Evolutionary conservation across 768 basidiomycete species (phyloP).

Genomic region (Myochromella boudieri): DNA sequence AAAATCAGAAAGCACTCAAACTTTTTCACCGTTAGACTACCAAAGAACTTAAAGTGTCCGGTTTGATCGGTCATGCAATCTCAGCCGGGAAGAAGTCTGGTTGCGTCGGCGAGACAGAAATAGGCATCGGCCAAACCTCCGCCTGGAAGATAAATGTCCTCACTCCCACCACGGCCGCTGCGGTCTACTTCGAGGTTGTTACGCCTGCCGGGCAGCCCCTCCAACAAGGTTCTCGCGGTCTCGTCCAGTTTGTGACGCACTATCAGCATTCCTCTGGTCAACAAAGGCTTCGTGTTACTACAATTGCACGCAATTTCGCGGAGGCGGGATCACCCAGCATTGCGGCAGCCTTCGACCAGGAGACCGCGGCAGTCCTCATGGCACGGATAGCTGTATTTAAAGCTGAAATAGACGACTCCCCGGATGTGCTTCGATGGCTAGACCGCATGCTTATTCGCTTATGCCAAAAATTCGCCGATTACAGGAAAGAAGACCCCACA

Average conservation of each 20-base stretch:
- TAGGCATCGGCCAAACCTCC: constrained; percentile 97
- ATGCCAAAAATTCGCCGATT: constrained; percentile 99
- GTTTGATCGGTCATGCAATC: constrained; percentile 96
- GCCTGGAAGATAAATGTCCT: constrained; percentile 97
- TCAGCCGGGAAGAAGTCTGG: constrained; percentile 96
- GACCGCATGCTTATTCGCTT: constrained; percentile 98
- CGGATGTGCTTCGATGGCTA: constrained; percentile 95
- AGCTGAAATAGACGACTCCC: constrained; percentile 96
- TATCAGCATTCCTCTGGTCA: constrained; percentile 98
- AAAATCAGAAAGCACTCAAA: background rate
- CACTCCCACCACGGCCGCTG: constrained; percentile 83
- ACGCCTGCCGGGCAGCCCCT: constrained; percentile 94
- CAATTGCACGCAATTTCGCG: constrained; percentile 95
- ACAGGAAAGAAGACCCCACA: constrained; percentile 94
- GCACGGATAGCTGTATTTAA: constrained; percentile 99
- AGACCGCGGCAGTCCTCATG: constrained; percentile 97
- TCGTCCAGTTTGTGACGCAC: constrained; percentile 98
- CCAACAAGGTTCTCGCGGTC: constrained; percentile 84
- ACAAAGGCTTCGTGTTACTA: constrained; percentile 93
- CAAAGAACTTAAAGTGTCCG: constrained; percentile 97
- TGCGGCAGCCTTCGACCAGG: constrained; percentile 94
- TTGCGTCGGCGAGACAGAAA: constrained; percentile 98
- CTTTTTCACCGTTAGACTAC: constrained; percentile 79
- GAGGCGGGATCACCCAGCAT: constrained; percentile 95
- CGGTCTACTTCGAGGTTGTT: constrained; percentile 98